A percentile compares a stretch with the other conserved stretches of the same genome.
These are phyloP conservation scores for Thermomucor indicae-seudaticae DNA, from an alignment of 371 early-diverging fungal species.

Conservation along the genomic window DNA sequence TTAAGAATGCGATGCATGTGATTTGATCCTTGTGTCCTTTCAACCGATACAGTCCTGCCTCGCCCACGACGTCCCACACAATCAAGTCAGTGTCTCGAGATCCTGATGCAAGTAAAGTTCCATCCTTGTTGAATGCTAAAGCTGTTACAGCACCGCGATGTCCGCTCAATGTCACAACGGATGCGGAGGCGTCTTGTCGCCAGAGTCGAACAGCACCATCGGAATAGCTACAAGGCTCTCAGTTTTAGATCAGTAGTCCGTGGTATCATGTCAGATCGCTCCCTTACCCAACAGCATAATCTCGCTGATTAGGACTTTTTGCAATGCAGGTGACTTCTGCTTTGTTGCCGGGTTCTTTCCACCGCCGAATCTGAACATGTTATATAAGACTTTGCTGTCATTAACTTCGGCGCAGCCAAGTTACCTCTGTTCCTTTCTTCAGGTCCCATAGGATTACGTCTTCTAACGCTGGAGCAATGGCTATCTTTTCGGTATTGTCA, in stretches of 20 bases:
- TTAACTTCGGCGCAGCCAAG: not conserved
- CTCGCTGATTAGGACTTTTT: constrained; percentile 56
- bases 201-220: constrained; percentile 84
- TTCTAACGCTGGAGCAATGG: constrained; percentile 81
- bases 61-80: constrained; percentile 93
- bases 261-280: constrained; percentile 4
- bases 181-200: constrained; percentile 43
- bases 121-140: constrained; percentile 73
- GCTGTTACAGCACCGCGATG: constrained; percentile 86
- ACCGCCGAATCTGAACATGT: constrained; percentile 50
- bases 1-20: constrained; percentile 63
- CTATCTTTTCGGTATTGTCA: constrained; percentile 65
- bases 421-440: constrained; percentile 75
- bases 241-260: no score
- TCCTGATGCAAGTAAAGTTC: constrained; percentile 85
- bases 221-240: constrained; percentile 47
- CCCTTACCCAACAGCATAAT: constrained; percentile 83
- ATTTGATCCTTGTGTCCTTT: constrained; percentile 94
- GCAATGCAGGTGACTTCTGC: constrained; percentile 79
- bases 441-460: constrained; percentile 83
- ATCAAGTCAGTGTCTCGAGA: constrained; percentile 91
- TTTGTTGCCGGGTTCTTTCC: constrained; percentile 73
- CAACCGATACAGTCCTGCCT: constrained; percentile 83
- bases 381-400: not conserved
- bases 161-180: constrained; percentile 82